phyloP scores from a whole-genome alignment of 768 basidiomycete species.

The Crassisporium funariophilum region DNA sequence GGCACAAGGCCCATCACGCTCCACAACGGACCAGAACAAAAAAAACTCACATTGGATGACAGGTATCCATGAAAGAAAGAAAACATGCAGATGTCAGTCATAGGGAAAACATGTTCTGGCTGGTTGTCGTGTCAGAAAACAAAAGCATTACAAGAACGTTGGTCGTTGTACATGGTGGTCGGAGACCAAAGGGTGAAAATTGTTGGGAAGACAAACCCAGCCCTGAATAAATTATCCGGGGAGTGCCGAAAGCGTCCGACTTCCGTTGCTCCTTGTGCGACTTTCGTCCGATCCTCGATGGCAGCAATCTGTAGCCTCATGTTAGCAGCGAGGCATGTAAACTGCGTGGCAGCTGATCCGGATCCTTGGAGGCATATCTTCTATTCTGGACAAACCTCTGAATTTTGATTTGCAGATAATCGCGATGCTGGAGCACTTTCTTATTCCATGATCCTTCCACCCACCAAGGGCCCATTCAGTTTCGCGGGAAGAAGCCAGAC shows the following conservation, averaged over 20 bases:
- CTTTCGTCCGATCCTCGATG: background rate
- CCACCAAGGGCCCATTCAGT: conserved; percentile 13
- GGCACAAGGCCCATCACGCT: conserved; percentile 42
- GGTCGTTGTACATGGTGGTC: no score
- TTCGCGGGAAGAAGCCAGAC: conserved; percentile 23
- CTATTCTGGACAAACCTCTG: conserved; percentile 27
- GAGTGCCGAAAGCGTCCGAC: conserved; percentile 10
- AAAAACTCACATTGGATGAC: conserved; percentile 18
- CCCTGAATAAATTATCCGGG: conserved; percentile 18
- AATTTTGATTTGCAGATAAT: conserved; percentile 31
- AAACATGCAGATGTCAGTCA: conserved; percentile 11
- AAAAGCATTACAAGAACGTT: no score
- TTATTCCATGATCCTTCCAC: conserved; percentile 25
- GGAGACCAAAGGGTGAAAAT: no score
- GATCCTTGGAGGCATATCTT: conserved; percentile 21
- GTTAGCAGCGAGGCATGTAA: conserved; percentile 39
- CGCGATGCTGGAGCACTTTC: conserved; percentile 24
- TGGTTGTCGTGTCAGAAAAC: no score
- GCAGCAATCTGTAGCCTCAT: conserved; percentile 35
- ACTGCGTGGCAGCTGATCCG: conserved; percentile 30
- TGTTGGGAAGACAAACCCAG: background rate
- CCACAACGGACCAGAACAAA: conserved; percentile 9
- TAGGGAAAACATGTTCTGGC: conserved; percentile 4
- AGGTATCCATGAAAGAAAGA: conserved; percentile 5
- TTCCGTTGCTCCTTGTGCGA: conserved; percentile 8